phyloP scores from a whole-genome alignment of 2,329 filamentous ascomycete genomes.

The Apiospora phragmitis region DNA sequence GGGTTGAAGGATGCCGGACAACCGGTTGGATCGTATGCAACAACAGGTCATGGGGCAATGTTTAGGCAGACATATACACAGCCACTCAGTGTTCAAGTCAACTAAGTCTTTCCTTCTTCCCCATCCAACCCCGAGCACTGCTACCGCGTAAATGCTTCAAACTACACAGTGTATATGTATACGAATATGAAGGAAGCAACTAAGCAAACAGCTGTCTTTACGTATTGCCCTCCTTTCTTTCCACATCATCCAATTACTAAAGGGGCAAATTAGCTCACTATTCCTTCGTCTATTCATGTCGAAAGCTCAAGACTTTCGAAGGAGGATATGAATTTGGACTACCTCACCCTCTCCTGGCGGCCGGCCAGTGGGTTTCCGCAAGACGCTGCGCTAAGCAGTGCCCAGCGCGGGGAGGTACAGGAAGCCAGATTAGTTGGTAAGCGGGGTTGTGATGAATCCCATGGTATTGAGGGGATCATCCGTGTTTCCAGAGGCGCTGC shows the following conservation, averaged over 20 bases:
- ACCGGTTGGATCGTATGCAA: neutral
- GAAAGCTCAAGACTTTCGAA: no score
- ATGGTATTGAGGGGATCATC: conserved; percentile 26
- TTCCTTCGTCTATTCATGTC: no score
- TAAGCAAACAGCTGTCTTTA: no score
- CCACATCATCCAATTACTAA: no score
- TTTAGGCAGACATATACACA: neutral
- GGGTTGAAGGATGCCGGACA: neutral
- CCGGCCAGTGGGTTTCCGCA: no score
- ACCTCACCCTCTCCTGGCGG: no score
- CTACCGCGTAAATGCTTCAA: neutral
- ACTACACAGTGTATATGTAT: neutral
- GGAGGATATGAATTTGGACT: no score
- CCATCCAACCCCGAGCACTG: neutral
- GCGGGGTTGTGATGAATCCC: conserved; percentile 30
- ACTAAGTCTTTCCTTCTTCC: neutral
- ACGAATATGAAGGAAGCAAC: neutral
- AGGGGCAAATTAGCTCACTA: no score
- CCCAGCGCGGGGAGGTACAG: no score
- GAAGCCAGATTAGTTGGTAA: conserved; percentile 19
- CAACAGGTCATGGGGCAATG: neutral
- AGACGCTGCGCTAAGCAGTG: no score
- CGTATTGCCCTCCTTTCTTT: no score
- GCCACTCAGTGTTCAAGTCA: neutral
- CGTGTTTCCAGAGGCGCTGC: conserved; percentile 27